Evolutionary conservation across 495 filamentous ascomycete species (phyloP), one percentile per base, ranked within the genome.

Genomic region (Aspergillus mulundensis): DNA sequence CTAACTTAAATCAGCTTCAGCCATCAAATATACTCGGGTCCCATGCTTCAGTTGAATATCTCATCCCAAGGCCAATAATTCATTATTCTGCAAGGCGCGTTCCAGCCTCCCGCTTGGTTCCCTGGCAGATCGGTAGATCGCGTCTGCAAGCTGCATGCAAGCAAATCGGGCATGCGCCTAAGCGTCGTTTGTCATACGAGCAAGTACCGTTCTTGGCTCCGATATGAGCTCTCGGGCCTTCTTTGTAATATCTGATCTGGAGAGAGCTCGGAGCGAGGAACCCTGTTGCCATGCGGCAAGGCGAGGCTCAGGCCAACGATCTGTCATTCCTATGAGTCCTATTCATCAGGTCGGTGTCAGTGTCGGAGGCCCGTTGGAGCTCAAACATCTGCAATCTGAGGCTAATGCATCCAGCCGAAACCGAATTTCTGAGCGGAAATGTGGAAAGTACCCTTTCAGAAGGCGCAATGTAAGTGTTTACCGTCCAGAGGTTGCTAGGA

Each of bases 51-150:
- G 46, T 60, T 20, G 58, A 53, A 52, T 52, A 44, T 42, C 58
- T 42, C 44, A 41, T 28, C 7, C 12, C 12, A 4, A 36, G 12
- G 32, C 5, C 48, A 51, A 48, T 53, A 42, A 28, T 28, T 28
- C 25, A 28, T 28, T 28, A 48, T 49, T 24, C 53, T 56, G 58
- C 58, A 60, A 60, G 58, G 58, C n/a, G 43, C 18, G 30, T 16
- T 42, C 42, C 41, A 60, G 47, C 52, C 53, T 42, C 51, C 52
- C 42, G 47, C 39, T 53, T 41, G 34, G 53, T 56, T 53, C 28
- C 58, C 55, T 50, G 51, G 23, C 53, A 30, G 58, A 60, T 60
- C 58, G 48, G 49, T 48, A 30, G 58, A 60, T 60, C 58, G 34
- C 24, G 30, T 49, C 47, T 57, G 46, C 41, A 50, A 34, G 36